Conservation (phyloP, 192 early-diverging fungal species). For the Coemansia sp. region DNA sequence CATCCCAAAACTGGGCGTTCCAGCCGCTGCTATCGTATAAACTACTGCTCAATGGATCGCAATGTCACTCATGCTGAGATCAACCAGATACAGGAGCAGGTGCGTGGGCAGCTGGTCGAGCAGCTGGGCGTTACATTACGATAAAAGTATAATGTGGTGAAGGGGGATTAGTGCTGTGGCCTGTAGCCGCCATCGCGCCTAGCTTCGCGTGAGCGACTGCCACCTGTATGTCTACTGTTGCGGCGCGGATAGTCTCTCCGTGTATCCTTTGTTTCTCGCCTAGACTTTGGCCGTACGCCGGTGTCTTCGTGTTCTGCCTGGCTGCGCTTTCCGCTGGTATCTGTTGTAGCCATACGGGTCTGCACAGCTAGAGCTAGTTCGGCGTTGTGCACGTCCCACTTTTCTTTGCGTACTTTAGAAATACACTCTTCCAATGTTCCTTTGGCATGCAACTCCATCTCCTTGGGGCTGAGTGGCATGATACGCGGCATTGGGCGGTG, state of each 20-base stretch:
- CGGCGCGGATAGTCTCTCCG: not conserved
- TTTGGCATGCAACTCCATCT: conserved; percentile 49
- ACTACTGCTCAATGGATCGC: conserved; percentile 95
- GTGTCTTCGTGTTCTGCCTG: not conserved
- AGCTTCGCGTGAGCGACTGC: conserved; percentile 1
- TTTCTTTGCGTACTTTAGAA: conserved; percentile 4
- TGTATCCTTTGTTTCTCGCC: not conserved
- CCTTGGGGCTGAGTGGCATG: conserved; percentile 58
- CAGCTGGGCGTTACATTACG: conserved; percentile 77
- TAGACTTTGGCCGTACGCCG: not conserved
- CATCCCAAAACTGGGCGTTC: conserved; percentile 81
- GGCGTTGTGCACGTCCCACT: conserved; percentile 1
- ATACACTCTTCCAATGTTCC: conserved; percentile 21
- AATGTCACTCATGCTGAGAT: conserved; percentile 94
- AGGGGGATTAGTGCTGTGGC: not conserved
- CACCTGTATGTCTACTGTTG: not conserved
- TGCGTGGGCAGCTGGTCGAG: conserved; percentile 62
- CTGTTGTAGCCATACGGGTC: not conserved
- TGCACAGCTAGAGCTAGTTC: not conserved
- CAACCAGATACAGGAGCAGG: conserved; percentile 82
- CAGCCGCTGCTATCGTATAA: conserved; percentile 90
- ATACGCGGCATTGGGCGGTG: conserved; percentile 46
- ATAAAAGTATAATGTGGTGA: conserved; percentile 37
- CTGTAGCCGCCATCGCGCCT: not conserved
- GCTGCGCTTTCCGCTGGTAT: not conserved